A percentile compares a stretch with the other conserved stretches of the same genome.
phyloP scores from a whole-genome alignment of 129 eudicot species.

The Centaurea solstitialis region DNA sequence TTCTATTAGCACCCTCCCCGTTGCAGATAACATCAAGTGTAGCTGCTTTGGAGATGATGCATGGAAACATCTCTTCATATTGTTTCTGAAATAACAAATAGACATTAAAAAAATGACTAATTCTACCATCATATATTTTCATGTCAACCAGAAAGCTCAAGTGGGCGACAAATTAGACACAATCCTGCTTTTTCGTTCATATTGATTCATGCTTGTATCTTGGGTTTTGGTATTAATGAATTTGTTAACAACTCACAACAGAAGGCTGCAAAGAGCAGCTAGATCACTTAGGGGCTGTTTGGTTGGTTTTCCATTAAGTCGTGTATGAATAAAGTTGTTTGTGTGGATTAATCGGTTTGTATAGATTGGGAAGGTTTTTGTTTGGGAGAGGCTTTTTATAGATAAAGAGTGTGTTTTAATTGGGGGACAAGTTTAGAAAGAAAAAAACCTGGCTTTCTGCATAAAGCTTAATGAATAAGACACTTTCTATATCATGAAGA shows the following conservation, averaged over 20 bases:
- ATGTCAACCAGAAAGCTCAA: constrained; percentile 10
- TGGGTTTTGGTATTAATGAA: not conserved
- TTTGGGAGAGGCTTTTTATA: too few species aligned
- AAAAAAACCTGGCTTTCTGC: too few species aligned
- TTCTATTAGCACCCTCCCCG: constrained; percentile 68
- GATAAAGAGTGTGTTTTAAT: too few species aligned
- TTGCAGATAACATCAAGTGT: constrained; percentile 64
- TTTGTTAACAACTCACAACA: not conserved
- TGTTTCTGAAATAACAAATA: constrained; percentile 52
- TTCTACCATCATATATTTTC: not conserved
- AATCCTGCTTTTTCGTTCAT: not conserved
- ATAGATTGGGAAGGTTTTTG: too few species aligned
- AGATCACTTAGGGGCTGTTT: not conserved
- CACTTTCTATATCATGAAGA: too few species aligned
- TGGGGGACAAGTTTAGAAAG: too few species aligned
- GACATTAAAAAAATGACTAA: constrained; percentile 3
- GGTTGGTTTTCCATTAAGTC: not conserved
- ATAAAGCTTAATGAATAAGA: too few species aligned
- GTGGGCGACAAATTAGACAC: not conserved
- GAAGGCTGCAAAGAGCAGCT: not conserved
- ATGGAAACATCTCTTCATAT: constrained; percentile 86
- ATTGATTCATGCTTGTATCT: not conserved
- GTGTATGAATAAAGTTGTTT: too few species aligned
- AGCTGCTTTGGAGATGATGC: constrained; percentile 80
- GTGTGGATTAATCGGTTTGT: too few species aligned